Conservation (phyloP, 805 yeast species). For the Tetrapisispora phaffii region DNA sequence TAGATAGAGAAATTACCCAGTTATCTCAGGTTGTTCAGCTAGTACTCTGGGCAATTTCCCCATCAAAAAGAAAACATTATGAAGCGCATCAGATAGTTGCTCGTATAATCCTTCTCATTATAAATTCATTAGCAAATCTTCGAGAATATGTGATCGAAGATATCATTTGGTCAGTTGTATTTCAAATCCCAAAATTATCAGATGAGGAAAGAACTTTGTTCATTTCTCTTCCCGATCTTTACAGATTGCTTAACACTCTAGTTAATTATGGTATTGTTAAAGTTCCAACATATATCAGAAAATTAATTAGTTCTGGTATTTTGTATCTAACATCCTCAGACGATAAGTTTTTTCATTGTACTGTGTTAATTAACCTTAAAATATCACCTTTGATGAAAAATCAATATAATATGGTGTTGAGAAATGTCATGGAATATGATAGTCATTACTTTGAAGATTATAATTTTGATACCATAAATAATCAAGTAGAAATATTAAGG, state of each 20-base stretch:
- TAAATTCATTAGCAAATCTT: conserved; percentile 20
- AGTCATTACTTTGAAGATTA: conserved; percentile 26
- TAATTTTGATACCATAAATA: conserved; percentile 25
- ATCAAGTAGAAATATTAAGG: conserved; percentile 28
- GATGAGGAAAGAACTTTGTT: conserved; percentile 17
- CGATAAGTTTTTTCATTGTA: conserved; percentile 45
- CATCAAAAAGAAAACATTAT: conserved; percentile 22
- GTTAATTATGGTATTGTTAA: conserved; percentile 37
- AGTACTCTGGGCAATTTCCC: conserved; percentile 27
- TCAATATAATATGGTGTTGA: conserved; percentile 47
- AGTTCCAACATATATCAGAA: conserved; percentile 54
- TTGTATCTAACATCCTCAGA: conserved; percentile 49
- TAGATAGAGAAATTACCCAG: conserved; percentile 20
- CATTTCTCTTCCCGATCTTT: conserved; percentile 30
- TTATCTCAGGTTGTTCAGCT: conserved; percentile 22
- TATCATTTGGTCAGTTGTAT: conserved; percentile 29
- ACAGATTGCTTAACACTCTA: conserved; percentile 37
- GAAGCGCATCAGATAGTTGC: conserved; percentile 27
- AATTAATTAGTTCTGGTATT: conserved; percentile 77
- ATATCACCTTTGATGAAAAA: conserved; percentile 38
- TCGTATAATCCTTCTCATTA: conserved; percentile 21
- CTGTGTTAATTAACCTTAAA: conserved; percentile 50
- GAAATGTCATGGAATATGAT: conserved; percentile 39
- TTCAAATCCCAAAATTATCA: conserved; percentile 29
- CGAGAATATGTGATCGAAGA: conserved; percentile 31